Percentiles rank a stretch among this genome's conserved stretches.
phyloP scores from a whole-genome alignment of 2,329 filamentous ascomycete genomes.

The Fusarium sp. region DNA sequence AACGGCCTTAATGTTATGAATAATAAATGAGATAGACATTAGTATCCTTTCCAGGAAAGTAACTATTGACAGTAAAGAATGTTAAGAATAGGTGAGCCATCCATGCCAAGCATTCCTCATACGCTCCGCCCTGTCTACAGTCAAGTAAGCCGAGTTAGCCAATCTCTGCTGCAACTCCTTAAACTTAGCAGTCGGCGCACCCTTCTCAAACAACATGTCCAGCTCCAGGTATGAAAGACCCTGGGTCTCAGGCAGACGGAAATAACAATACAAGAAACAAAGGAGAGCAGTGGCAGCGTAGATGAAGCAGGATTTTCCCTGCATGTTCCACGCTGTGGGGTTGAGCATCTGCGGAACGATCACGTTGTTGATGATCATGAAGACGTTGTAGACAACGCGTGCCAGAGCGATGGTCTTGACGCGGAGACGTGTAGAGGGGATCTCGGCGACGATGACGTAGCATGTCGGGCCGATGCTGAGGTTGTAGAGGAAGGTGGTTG shows the following conservation, averaged over 20 bases:
- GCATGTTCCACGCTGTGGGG: conserved; percentile 41
- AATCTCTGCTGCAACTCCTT: conserved; percentile 30
- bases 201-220: conserved; percentile 46
- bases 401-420: conserved; percentile 55
- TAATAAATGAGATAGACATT: neutral
- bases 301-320: conserved; percentile 44
- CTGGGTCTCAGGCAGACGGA: conserved; percentile 45
- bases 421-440: conserved; percentile 53
- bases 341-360: conserved; percentile 44
- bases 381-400: conserved; percentile 42
- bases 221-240: conserved; percentile 43
- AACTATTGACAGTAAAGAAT: neutral
- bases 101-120: conserved; percentile 44
- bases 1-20: fast-evolving
- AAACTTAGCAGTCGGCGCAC: conserved; percentile 49
- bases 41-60: fast-evolving
- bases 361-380: conserved; percentile 42
- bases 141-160: conserved; percentile 35
- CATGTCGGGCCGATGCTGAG: conserved; percentile 28
- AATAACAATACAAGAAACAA: conserved; percentile 43
- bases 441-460: conserved; percentile 55
- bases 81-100: conserved; percentile 40
- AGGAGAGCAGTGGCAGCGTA: conserved; percentile 32
- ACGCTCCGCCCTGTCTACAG: conserved; percentile 29
- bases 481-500: conserved; percentile 55